Conservation (phyloP, 805 yeast species). For the Blastobotrys chiropterorum region DNA sequence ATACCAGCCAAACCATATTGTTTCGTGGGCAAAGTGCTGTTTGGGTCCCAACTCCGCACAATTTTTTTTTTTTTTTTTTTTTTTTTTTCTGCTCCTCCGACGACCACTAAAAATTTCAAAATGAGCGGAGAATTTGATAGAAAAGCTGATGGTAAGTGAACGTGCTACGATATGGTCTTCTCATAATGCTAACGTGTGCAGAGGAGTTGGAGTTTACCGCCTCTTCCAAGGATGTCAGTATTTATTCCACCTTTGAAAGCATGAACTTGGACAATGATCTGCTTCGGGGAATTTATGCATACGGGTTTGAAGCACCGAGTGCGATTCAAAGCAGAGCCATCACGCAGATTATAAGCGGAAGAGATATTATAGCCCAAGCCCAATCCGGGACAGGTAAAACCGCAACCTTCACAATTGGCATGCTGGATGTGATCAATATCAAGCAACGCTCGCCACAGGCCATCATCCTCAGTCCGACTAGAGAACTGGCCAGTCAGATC, state of each 20-base stretch:
- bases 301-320: conserved; percentile 77
- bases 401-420: conserved; percentile 76
- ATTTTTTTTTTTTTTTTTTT: too few species aligned
- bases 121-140: conserved; percentile 10
- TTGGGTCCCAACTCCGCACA: background rate
- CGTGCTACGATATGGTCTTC: conserved; percentile 12
- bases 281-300: conserved; percentile 58
- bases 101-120: background rate
- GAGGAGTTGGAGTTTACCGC: conserved; percentile 53
- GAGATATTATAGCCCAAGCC: conserved; percentile 76
- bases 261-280: conserved; percentile 26
- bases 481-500: conserved; percentile 95
- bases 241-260: conserved; percentile 13
- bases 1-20: conserved; percentile 30
- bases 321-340: conserved; percentile 81
- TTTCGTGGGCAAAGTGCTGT: background rate
- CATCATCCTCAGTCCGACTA: conserved; percentile 90
- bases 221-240: conserved; percentile 40
- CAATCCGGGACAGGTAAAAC: conserved; percentile 90
- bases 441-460: conserved; percentile 78
- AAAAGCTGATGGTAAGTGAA: conserved; percentile 17
- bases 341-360: conserved; percentile 66
- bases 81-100: background rate
- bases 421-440: conserved; percentile 57
- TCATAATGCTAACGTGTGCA: conserved; percentile 7